Conservation (phyloP, 306 rosid species). For the Notholithocarpus densiflorus region DNA sequence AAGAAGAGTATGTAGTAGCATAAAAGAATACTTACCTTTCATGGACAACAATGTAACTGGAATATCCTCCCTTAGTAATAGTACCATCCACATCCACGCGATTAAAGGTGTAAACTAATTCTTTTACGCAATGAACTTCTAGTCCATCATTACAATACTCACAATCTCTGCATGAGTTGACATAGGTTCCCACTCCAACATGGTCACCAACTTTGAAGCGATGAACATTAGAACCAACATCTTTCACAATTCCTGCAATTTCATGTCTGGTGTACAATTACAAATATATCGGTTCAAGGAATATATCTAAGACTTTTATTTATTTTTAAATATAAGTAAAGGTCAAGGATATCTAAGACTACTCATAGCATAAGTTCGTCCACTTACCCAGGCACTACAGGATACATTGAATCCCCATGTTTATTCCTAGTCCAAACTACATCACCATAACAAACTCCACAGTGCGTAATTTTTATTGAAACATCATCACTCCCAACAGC, state of each 20-base stretch:
- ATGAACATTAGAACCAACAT: slow-evolving; percentile 37
- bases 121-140: slow-evolving; percentile 33
- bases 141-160: slow-evolving; percentile 31
- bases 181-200: slow-evolving; percentile 50
- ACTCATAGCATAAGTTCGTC: background rate
- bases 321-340: too few relatives aligned
- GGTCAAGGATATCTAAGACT: background rate
- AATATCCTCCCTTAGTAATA: slow-evolving; percentile 51
- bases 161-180: slow-evolving; percentile 52
- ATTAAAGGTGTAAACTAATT: slow-evolving; percentile 37
- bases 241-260: slow-evolving; percentile 48
- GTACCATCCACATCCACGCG: slow-evolving; percentile 38
- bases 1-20: background rate
- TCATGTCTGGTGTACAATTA: slow-evolving; percentile 37
- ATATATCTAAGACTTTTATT: too few relatives aligned
- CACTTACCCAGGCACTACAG: slow-evolving; percentile 44
- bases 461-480: slow-evolving; percentile 40
- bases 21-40: slow-evolving; percentile 27
- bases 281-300: background rate
- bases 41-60: slow-evolving; percentile 46
- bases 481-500: slow-evolving; percentile 38
- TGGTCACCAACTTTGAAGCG: slow-evolving; percentile 49
- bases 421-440: slow-evolving; percentile 39
- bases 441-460: slow-evolving; percentile 53
- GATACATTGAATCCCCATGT: slow-evolving; percentile 39